These are phyloP conservation scores for Flammula alnicola DNA, from an alignment of 1,284 basidiomycete species.

Conservation along the genomic window DNA sequence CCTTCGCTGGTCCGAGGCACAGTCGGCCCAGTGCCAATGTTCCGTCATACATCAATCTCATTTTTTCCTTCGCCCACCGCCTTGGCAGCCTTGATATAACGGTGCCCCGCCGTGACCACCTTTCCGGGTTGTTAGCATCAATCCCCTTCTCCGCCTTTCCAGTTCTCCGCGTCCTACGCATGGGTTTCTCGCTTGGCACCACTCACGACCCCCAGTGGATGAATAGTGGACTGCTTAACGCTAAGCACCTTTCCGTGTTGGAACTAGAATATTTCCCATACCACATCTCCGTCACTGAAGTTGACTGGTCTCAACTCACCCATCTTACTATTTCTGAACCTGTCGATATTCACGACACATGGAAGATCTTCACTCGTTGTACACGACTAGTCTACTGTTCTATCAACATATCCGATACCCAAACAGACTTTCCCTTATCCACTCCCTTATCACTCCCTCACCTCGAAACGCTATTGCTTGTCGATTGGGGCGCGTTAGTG, in stretches of 20 bases:
- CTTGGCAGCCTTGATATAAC: slow-evolving; percentile 1
- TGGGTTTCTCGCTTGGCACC: neutral
- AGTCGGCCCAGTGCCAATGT: neutral
- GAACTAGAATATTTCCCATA: neutral
- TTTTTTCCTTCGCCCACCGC: neutral
- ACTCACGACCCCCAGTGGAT: neutral
- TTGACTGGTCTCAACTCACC: neutral
- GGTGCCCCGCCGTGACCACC: neutral
- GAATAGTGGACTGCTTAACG: neutral
- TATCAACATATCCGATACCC: neutral
- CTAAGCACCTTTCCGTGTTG: neutral
- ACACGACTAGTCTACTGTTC: neutral
- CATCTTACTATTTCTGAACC: neutral
- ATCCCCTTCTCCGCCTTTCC: neutral
- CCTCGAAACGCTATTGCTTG: neutral
- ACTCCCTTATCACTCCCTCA: neutral
- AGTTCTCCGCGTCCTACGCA: neutral
- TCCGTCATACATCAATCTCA: neutral
- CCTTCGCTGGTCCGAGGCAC: too few relatives aligned
- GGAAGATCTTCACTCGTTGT: neutral
- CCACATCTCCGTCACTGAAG: neutral
- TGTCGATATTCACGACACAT: neutral
- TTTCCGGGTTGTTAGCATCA: neutral
- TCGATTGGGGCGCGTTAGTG: neutral
- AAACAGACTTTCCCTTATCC: neutral